Evolutionary conservation across 371 early-diverging fungal species (phyloP).

Genomic region (Rhizopus microsporus): DNA sequence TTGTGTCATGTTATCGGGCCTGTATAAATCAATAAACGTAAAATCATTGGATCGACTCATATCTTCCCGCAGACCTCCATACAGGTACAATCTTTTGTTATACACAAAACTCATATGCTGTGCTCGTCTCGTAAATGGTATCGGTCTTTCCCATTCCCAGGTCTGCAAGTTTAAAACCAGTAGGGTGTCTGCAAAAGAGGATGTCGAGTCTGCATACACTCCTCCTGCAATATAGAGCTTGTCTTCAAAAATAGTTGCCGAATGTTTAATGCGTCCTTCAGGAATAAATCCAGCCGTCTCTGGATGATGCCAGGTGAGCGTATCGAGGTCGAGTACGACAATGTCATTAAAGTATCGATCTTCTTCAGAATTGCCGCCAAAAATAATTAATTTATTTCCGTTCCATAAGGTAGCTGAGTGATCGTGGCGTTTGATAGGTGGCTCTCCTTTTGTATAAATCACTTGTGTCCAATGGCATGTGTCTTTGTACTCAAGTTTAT

Average conservation of each 20-base stretch:
- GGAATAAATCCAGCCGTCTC: conserved; percentile 53
- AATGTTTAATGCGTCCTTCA: conserved; percentile 62
- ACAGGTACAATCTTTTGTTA: conserved; percentile 60
- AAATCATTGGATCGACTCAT: conserved; percentile 64
- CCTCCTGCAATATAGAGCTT: conserved; percentile 72
- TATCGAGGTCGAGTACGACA: conserved; percentile 57
- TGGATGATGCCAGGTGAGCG: conserved; percentile 68
- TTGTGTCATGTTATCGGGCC: conserved; percentile 41
- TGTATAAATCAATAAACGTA: conserved; percentile 53
- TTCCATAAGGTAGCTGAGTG: conserved; percentile 68
- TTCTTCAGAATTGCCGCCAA: conserved; percentile 71
- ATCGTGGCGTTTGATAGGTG: conserved; percentile 67
- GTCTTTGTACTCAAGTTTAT: conserved; percentile 46
- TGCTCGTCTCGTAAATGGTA: conserved; percentile 58
- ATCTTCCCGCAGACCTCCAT: conserved; percentile 66
- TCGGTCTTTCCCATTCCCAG: conserved; percentile 65
- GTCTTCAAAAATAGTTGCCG: conserved; percentile 66
- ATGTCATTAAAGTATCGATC: conserved; percentile 63
- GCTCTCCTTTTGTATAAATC: conserved; percentile 61
- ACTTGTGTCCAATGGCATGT: conserved; percentile 58
- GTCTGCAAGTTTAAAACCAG: conserved; percentile 61
- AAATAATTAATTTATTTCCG: conserved; percentile 64
- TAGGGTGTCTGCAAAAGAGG: conserved; percentile 50
- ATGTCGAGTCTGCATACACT: conserved; percentile 5
- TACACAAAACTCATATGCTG: conserved; percentile 64